A percentile compares a stretch with the other conserved stretches of the same genome.
These are phyloP conservation scores for Amborella trichopoda DNA, from an alignment of 164 flowering plant genomes.

Conservation along the genomic window DNA sequence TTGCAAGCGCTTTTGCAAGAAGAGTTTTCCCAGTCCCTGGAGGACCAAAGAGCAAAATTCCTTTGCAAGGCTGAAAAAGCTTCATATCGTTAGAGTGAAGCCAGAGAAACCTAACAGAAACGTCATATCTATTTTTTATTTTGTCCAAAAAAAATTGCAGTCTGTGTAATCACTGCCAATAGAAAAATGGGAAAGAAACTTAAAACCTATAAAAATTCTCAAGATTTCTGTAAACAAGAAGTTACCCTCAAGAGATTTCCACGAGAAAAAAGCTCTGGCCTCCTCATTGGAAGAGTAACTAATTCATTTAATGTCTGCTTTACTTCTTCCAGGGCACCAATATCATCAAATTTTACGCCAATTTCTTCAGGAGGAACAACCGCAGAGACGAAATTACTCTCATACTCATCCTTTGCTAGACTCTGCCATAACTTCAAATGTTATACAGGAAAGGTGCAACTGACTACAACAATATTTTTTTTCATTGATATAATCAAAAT, in stretches of 20 bases:
- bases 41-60: constrained; percentile 96
- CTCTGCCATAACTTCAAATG: constrained; percentile 31
- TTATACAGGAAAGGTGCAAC: constrained; percentile 2
- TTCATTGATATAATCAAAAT: not conserved
- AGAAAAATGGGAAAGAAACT: not conserved
- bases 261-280: constrained; percentile 89
- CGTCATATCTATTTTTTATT: too few species aligned
- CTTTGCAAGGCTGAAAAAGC: constrained; percentile 88
- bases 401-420: constrained; percentile 94
- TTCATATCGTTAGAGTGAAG: not conserved
- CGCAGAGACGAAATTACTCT: constrained; percentile 89
- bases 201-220: not conserved
- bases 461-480: not conserved
- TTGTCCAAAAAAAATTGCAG: too few species aligned
- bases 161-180: too few species aligned
- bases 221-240: not conserved
- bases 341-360: constrained; percentile 89
- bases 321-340: constrained; percentile 99
- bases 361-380: constrained; percentile 93
- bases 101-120: not conserved
- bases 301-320: constrained; percentile 87
- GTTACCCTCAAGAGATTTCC: constrained; percentile 90
- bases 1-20: constrained; percentile 98
- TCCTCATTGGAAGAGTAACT: constrained; percentile 95
- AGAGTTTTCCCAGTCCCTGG: constrained; percentile 99